Evolutionary conservation across 495 filamentous ascomycete species (phyloP).

Genomic region (Penicillium bialowiezense): DNA sequence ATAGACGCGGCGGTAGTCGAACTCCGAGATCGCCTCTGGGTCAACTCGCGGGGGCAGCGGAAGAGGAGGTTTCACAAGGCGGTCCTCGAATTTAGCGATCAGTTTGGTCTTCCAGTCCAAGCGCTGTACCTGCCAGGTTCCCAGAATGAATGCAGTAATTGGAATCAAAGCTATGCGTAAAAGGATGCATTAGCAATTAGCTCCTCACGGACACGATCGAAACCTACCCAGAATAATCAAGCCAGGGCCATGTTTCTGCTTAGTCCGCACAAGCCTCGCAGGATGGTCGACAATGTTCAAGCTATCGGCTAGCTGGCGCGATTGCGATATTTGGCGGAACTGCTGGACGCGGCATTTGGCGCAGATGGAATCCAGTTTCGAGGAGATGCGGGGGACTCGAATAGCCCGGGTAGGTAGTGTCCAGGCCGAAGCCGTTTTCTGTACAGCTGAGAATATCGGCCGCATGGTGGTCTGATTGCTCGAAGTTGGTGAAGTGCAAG

Average conservation of each 20-base stretch:
- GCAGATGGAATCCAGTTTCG: conserved; percentile 35
- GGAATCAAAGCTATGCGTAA: conserved; percentile 73
- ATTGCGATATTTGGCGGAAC: conserved; percentile 27
- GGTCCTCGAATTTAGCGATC: conserved; percentile 85
- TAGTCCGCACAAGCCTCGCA: conserved; percentile 66
- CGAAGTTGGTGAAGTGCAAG: neutral
- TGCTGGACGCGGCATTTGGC: conserved; percentile 39
- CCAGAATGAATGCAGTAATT: conserved; percentile 82
- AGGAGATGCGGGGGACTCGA: conserved; percentile 15
- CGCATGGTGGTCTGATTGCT: conserved; percentile 22
- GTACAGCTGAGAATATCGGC: conserved; percentile 29
- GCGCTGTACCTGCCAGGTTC: conserved; percentile 94
- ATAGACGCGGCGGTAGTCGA: conserved; percentile 85
- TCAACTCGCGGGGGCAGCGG: conserved; percentile 83
- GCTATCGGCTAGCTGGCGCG: conserved; percentile 14
- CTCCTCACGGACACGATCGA: neutral
- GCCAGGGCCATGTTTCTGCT: conserved; percentile 74
- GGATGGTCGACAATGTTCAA: conserved; percentile 83
- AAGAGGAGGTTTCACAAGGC: conserved; percentile 78
- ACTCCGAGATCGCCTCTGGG: conserved; percentile 72
- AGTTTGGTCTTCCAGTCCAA: conserved; percentile 90
- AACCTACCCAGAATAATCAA: conserved; percentile 71
- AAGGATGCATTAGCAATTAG: neutral
- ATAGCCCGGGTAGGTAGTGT: conserved; percentile 16
- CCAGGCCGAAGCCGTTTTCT: conserved; percentile 23